Conservation (phyloP, 768 basidiomycete genomes). For the Mycena indigotica region DNA sequence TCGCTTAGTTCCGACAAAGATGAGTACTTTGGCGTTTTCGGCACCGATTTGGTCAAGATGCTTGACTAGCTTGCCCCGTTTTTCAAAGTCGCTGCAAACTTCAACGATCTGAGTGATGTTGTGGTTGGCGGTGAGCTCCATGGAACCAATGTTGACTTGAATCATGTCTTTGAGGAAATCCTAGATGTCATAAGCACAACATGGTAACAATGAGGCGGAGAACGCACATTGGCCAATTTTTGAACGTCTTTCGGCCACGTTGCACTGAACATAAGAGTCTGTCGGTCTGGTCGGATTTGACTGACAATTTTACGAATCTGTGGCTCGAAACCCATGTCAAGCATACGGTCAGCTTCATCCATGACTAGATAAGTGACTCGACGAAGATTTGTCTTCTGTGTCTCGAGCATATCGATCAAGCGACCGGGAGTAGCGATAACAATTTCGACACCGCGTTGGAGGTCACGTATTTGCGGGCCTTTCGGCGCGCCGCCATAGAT, state of each 20-base stretch:
- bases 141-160: constrained; percentile 98
- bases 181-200: constrained; percentile 38
- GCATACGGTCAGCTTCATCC: constrained; percentile 99
- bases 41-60: constrained; percentile 95
- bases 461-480: constrained; percentile 96
- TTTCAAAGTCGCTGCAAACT: constrained; percentile 96
- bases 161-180: constrained; percentile 97
- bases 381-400: constrained; percentile 92
- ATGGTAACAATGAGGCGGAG: not conserved
- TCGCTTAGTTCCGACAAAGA: constrained; percentile 97
- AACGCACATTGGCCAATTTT: constrained; percentile 82
- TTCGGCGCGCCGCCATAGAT: constrained; percentile 99
- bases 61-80: constrained; percentile 93
- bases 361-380: constrained; percentile 97
- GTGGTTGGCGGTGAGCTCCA: constrained; percentile 98
- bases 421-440: constrained; percentile 99
- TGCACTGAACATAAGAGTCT: constrained; percentile 98
- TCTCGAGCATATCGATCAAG: constrained; percentile 98
- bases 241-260: constrained; percentile 99
- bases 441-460: constrained; percentile 95
- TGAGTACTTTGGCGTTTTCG: constrained; percentile 98
- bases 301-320: constrained; percentile 98
- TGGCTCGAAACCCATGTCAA: constrained; percentile 99
- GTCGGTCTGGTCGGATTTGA: constrained; percentile 97
- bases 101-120: constrained; percentile 96